Evolutionary conservation across 306 rosid species (phyloP).

Genomic region (Aeschynomene evenia): DNA sequence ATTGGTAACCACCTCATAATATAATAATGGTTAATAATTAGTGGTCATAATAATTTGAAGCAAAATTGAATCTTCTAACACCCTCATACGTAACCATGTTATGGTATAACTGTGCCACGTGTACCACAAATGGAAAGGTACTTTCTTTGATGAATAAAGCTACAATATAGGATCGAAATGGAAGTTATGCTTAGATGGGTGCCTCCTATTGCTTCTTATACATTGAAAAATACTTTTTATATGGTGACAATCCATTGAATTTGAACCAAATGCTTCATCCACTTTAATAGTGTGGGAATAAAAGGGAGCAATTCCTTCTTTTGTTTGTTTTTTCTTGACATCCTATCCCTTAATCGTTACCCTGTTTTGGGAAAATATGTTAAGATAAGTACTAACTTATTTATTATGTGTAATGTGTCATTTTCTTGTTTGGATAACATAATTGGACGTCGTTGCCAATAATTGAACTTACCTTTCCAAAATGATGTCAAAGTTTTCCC

Average conservation of each 20-base stretch:
- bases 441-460: neutral
- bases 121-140: slow-evolving; percentile 29
- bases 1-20: neutral
- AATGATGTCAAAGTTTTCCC: neutral
- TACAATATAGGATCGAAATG: neutral
- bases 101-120: slow-evolving; percentile 39
- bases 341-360: neutral
- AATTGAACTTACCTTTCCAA: neutral
- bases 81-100: slow-evolving; percentile 19
- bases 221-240: neutral
- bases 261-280: neutral
- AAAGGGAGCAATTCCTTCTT: neutral
- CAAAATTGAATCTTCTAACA: neutral
- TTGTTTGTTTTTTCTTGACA: neutral
- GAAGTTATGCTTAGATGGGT: neutral
- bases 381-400: neutral
- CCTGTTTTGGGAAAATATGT: neutral
- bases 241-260: neutral
- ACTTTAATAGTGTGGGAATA: neutral
- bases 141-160: neutral
- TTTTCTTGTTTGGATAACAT: neutral
- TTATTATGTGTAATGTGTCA: neutral
- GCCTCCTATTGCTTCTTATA: slow-evolving; percentile 12
- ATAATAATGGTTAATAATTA: neutral
- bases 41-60: neutral